phyloP scores from a whole-genome alignment of 2,329 filamentous ascomycete species.

The Colletotrichum higginsianum region DNA sequence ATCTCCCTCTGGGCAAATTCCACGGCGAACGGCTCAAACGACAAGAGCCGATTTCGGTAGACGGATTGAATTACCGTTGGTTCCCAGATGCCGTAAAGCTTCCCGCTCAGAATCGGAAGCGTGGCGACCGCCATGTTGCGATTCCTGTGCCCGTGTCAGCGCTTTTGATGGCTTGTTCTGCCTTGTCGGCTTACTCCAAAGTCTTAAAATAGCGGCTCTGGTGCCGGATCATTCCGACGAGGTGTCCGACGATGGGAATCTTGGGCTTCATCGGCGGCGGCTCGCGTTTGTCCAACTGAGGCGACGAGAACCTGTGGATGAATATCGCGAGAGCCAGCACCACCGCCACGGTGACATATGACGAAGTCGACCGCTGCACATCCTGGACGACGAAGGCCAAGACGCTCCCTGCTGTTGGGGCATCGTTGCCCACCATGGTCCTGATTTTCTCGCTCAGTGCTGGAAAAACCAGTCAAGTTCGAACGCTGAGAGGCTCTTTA shows the following conservation, averaged over 20 bases:
- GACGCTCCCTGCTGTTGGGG: conserved; percentile 13
- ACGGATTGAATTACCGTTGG: conserved; percentile 56
- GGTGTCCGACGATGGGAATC: conserved; percentile 63
- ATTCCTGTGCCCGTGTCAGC: background rate
- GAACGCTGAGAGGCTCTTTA: background rate
- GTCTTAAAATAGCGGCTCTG: conserved; percentile 55
- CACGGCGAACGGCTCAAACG: conserved; percentile 58
- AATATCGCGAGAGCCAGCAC: conserved; percentile 11
- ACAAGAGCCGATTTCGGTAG: conserved; percentile 57
- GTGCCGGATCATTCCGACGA: conserved; percentile 58
- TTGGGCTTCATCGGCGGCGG: conserved; percentile 57
- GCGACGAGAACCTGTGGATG: conserved; percentile 7
- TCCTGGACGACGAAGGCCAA: conserved; percentile 11
- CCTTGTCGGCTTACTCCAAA: conserved; percentile 52
- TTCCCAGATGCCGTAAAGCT: conserved; percentile 61
- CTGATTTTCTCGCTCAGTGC: background rate
- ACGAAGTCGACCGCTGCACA: conserved; percentile 10
- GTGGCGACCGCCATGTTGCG: conserved; percentile 58
- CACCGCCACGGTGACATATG: background rate
- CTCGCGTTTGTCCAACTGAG: conserved; percentile 53
- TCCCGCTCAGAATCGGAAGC: conserved; percentile 59
- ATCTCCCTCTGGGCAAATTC: conserved; percentile 57
- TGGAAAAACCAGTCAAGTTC: background rate
- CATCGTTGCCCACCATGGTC: conserved; percentile 13
- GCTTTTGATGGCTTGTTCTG: conserved; percentile 52